Percentiles rank a stretch among this genome's conserved stretches.
Conservation (phyloP, 495 filamentous ascomycete species). For the Neurospora intermedia region DNA sequence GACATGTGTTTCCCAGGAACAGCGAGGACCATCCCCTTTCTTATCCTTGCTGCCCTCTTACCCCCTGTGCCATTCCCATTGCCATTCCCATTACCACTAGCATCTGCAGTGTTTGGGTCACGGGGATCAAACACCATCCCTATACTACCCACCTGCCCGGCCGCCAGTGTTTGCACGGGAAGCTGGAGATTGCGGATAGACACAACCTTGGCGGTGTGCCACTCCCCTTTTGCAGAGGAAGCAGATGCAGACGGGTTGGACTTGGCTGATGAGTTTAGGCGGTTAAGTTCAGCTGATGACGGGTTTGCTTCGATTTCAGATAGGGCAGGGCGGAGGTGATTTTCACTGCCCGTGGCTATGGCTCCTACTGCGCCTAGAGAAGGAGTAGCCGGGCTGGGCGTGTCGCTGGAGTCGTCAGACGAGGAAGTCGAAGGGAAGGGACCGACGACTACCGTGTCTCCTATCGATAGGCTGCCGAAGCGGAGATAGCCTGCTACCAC, state of each 20-base stretch:
- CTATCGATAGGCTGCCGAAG: conserved; percentile 66
- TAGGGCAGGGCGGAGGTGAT: conserved; percentile 19
- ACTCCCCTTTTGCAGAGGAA: conserved; percentile 46
- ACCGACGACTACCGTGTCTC: conserved; percentile 69
- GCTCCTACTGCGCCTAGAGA: neutral
- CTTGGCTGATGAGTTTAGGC: conserved; percentile 12
- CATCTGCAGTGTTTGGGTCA: neutral
- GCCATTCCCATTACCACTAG: conserved; percentile 1
- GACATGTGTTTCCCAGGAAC: conserved; percentile 44
- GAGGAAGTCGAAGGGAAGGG: conserved; percentile 47
- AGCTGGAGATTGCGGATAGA: conserved; percentile 83
- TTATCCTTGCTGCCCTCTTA: conserved; percentile 34
- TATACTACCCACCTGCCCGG: conserved; percentile 78
- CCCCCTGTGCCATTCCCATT: conserved; percentile 10
- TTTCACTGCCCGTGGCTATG: conserved; percentile 10
- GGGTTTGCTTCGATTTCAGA: conserved; percentile 28
- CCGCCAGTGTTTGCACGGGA: conserved; percentile 62
- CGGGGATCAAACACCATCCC: conserved; percentile 53
- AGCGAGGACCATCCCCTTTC: conserved; percentile 77
- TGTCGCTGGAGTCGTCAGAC: conserved; percentile 26
- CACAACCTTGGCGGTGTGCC: conserved; percentile 66
- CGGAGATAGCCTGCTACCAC: conserved; percentile 77
- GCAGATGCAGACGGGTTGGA: conserved; percentile 31
- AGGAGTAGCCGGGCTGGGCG: conserved; percentile 19
- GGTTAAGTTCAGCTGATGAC: conserved; percentile 31